Evolutionary conservation across 768 basidiomycete species (phyloP).

Genomic region (Tulasnella sp.): DNA sequence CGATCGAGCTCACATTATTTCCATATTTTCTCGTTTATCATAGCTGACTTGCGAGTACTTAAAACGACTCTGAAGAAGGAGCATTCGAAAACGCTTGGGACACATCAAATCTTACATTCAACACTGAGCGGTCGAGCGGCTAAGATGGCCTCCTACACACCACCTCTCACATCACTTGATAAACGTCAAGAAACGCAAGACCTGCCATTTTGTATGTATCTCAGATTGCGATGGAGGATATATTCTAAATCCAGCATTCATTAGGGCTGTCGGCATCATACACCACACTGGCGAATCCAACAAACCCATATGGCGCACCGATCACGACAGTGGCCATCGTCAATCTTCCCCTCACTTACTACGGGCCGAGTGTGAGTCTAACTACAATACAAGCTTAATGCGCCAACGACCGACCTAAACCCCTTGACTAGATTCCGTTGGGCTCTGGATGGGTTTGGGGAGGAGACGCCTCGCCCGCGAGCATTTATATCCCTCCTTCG

Average conservation of each 20-base stretch:
- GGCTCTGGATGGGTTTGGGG: constrained; percentile 63
- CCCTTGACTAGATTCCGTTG: constrained; percentile 53
- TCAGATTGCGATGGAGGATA: background rate
- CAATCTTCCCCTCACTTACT: constrained; percentile 66
- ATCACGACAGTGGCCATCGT: constrained; percentile 36
- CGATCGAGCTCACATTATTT: background rate
- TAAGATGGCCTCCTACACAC: background rate
- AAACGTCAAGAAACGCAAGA: constrained; percentile 6
- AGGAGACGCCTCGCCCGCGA: constrained; percentile 50
- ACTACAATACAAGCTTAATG: background rate
- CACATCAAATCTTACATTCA: background rate
- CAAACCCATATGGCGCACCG: background rate
- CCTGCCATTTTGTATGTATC: constrained; percentile 7
- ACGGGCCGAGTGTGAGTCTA: constrained; percentile 63
- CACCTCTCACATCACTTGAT: background rate
- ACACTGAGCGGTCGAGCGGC: background rate
- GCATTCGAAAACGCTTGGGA: background rate
- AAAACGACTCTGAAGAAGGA: background rate
- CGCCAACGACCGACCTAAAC: background rate
- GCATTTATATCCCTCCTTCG: constrained; percentile 5
- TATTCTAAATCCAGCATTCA: background rate
- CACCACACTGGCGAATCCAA: constrained; percentile 9
- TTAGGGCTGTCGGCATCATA: constrained; percentile 7
- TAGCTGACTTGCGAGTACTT: background rate
- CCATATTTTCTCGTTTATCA: background rate